Evolutionary conservation across 495 filamentous ascomycete species (phyloP), one percentile per base, ranked within the genome.

Genomic region (Ramalina intermedia): DNA sequence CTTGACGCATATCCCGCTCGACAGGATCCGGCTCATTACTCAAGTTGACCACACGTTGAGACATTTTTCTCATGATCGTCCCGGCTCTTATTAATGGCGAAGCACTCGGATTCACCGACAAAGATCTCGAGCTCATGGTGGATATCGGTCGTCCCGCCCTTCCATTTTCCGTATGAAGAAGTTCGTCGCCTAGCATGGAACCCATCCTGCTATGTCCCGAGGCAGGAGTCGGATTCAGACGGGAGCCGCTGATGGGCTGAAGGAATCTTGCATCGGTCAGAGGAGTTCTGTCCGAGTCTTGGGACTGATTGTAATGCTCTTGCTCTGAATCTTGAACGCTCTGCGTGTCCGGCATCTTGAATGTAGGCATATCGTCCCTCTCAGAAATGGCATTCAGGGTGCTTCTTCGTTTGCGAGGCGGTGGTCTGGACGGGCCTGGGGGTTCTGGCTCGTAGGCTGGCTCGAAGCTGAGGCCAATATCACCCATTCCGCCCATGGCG

Each of bases 31-130:
- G 76, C 55, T 96, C 88, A 58, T 91, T 94, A 67, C 90, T 94
- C 50, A 99, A 71, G 61, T 95, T 96, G 58, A 96, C 91, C 49
- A 99, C 87, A 63, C 91, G 87, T 66, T 95, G 87, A 17, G 93
- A 96, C 79, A 96, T 93, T 55, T 88, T 88, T 55, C 88, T 84
- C 64, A 99, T 81, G 58, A 96, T 91, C 4, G 89, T 93, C 29
- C 88, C 84, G 47, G 91, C 85, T 55, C 86, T 71, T 18, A 75
- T 73, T 47, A 94, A 63, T 35, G 87, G 80, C 38, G 81, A 76
- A 43, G 71, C 72, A 11, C 78, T 75, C 8, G 76, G 61, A n/a
- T 79, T 79, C 4, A 79, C 61, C 62, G 49, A 66, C 55, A 53
- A 58, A 50, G 52, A 58, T 69, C 50, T 62, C 59, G 43, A 64